Conservation (phyloP, 345 rosid genomes). For the Rubroshorea leprosula region DNA sequence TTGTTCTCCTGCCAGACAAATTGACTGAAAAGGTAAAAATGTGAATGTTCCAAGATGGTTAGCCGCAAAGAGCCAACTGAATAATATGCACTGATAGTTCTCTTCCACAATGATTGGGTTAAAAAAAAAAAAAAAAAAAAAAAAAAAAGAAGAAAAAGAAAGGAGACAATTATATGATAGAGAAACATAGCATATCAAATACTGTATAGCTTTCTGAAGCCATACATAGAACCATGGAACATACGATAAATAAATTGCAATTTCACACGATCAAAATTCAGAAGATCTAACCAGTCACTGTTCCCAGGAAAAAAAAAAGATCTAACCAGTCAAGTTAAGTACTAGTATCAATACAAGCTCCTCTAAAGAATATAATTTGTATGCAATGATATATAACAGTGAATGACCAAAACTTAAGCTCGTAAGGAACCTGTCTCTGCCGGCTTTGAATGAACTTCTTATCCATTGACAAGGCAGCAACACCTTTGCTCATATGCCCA, state of each 20-base stretch:
- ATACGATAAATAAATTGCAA: too few species aligned
- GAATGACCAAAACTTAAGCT: slow-evolving; percentile 9
- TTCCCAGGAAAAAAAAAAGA: background rate
- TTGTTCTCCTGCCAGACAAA: slow-evolving; percentile 66
- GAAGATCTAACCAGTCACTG: too few species aligned
- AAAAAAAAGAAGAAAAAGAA: too few species aligned
- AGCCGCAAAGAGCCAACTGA: slow-evolving; percentile 7
- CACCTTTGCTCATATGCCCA: slow-evolving; percentile 99
- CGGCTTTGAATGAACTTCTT: slow-evolving; percentile 92
- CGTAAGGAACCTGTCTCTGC: slow-evolving; percentile 71
- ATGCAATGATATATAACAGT: background rate
- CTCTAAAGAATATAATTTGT: background rate
- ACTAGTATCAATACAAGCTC: background rate
- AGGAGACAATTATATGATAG: background rate
- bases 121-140: too few species aligned
- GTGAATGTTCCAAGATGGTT: slow-evolving; percentile 11
- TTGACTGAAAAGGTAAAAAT: slow-evolving; percentile 13
- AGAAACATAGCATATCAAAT: background rate
- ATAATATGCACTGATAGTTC: background rate
- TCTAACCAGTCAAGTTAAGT: background rate
- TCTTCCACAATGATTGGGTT: background rate
- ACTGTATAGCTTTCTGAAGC: background rate
- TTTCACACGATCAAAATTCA: too few species aligned
- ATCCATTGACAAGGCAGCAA: slow-evolving; percentile 98
- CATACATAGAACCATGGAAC: background rate